These are phyloP conservation scores for Nidularia sp. DNA, from an alignment of 768 basidiomycete genomes.

Conservation along the genomic window DNA sequence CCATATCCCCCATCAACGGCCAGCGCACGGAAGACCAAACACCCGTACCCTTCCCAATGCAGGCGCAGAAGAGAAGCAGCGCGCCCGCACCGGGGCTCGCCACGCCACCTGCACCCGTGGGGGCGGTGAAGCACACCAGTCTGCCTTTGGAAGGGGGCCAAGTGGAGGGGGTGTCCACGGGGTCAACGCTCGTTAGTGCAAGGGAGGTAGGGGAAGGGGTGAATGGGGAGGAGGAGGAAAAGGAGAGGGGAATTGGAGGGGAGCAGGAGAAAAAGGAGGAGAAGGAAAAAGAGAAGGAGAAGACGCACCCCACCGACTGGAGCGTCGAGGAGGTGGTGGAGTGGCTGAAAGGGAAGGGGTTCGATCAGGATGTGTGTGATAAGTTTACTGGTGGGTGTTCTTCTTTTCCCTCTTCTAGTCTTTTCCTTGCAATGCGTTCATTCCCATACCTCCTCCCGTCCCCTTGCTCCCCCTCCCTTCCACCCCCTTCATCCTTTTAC, in stretches of 20 bases:
- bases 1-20: background rate
- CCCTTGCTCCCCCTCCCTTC: background rate
- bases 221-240: slow-evolving; percentile 4
- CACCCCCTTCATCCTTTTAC: slow-evolving; percentile 5
- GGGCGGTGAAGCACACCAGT: no score
- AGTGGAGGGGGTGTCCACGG: no score
- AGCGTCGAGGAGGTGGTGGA: slow-evolving; percentile 82
- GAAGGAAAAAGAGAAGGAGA: slow-evolving; percentile 24
- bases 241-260: background rate
- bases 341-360: slow-evolving; percentile 83
- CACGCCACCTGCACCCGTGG: no score
- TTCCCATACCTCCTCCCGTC: no score
- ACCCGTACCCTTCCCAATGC: background rate
- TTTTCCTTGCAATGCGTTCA: no score
- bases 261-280: slow-evolving; percentile 1
- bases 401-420: background rate
- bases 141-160: slow-evolving; percentile 1
- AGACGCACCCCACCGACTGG: slow-evolving; percentile 69
- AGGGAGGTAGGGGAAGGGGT: slow-evolving; percentile 7
- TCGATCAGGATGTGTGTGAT: slow-evolving; percentile 76
- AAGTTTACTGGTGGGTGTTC: slow-evolving; percentile 78
- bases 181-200: slow-evolving; percentile 5
- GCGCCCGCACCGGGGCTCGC: background rate
- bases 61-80: background rate
- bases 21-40: background rate